Evolutionary conservation across 306 rosid species (phyloP).

Genomic region (Cucumis hystrix): DNA sequence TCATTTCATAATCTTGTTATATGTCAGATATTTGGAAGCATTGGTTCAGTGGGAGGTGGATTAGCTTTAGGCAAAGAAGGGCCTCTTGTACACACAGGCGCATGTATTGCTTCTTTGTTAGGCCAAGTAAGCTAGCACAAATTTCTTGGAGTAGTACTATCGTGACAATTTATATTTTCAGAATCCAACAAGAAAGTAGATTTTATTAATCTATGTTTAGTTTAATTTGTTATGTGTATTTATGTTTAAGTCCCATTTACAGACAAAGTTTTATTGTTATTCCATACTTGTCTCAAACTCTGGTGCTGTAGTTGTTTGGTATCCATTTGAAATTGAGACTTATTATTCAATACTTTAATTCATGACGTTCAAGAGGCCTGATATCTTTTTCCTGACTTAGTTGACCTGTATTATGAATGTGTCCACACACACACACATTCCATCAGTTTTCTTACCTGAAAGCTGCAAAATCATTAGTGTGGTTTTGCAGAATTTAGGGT

Average conservation of each 20-base stretch:
- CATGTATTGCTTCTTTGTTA: conserved; percentile 94
- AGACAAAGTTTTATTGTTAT: no score
- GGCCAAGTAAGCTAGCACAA: conserved; percentile 60
- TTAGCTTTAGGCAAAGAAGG: conserved; percentile 99
- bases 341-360: background rate
- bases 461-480: background rate
- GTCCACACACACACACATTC: background rate
- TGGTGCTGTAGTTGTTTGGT: background rate
- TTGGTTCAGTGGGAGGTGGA: conserved; percentile 97
- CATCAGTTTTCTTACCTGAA: background rate
- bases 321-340: background rate
- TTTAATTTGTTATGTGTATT: background rate
- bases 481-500: background rate
- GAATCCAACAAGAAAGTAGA: background rate
- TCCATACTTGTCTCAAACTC: no score
- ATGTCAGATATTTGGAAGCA: conserved; percentile 84
- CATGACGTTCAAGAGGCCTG: background rate
- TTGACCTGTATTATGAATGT: background rate
- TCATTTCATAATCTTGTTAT: conserved; percentile 12
- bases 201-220: background rate
- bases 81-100: conserved; percentile 98
- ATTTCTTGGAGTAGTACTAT: background rate
- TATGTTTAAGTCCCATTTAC: no score
- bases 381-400: background rate
- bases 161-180: background rate